Evolutionary conservation across 441 rosid genomes (phyloP).

Genomic region (Hura crepitans): DNA sequence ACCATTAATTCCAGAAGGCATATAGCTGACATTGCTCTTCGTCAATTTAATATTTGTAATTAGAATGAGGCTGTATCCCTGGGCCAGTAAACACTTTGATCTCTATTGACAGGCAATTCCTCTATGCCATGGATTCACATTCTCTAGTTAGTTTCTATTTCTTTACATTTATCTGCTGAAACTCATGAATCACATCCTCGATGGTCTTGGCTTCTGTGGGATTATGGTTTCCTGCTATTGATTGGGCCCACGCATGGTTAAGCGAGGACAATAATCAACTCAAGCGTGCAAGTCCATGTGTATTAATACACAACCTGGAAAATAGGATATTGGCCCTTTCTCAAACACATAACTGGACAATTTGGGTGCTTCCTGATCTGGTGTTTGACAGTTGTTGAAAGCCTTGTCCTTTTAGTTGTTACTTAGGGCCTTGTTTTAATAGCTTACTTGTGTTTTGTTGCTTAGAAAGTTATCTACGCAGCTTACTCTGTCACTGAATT

Average conservation of each 20-base stretch:
- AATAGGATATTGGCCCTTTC: not conserved
- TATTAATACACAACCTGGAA: slow-evolving; percentile 5
- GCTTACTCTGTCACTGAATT: not conserved
- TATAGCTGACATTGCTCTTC: not conserved
- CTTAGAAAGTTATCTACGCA: not conserved
- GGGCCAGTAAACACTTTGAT: not conserved
- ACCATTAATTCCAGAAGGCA: not conserved
- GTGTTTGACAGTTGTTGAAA: not conserved
- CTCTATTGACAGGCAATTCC: not conserved
- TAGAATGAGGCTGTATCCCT: not conserved
- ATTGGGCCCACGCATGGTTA: not conserved
- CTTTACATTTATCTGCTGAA: not conserved
- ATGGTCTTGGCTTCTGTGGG: not conserved
- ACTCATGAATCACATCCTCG: not conserved
- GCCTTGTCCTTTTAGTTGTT: not conserved
- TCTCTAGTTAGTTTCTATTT: not conserved
- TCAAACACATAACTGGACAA: not conserved
- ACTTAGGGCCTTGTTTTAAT: not conserved
- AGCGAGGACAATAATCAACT: not conserved
- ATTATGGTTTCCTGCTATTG: not conserved
- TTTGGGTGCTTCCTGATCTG: not conserved
- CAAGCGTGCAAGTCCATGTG: not conserved
- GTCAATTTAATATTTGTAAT: not conserved
- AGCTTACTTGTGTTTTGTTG: not conserved
- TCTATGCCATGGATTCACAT: not conserved